Percentiles rank a stretch among this genome's conserved stretches.
phyloP scores from a whole-genome alignment of 2,329 filamentous ascomycete species.

The Fusarium secorum region DNA sequence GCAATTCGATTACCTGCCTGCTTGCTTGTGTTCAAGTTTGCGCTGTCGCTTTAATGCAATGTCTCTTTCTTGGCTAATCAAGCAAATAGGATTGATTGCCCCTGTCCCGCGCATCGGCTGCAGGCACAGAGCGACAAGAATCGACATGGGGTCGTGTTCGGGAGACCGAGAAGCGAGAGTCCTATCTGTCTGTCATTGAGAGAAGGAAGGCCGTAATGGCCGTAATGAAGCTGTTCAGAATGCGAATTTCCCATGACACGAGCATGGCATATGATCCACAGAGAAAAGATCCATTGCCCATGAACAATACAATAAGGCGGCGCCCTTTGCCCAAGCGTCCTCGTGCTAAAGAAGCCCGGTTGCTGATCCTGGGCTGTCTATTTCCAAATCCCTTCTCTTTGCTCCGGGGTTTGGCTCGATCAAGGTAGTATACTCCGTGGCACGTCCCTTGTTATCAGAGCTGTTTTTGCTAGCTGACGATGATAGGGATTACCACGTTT shows the following conservation, averaged over 20 bases:
- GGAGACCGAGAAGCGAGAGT: not conserved
- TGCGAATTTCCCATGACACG: constrained; percentile 19
- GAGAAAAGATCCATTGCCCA: not conserved
- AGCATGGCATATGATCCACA: constrained; percentile 14
- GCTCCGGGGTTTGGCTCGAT: constrained; percentile 21
- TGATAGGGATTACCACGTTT: constrained; percentile 22
- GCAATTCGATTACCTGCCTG: not conserved
- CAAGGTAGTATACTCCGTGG: constrained; percentile 16
- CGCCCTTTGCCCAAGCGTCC: not conserved
- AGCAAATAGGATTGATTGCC: constrained; percentile 4
- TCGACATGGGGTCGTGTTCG: constrained; percentile 20
- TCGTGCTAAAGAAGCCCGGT: constrained; percentile 3
- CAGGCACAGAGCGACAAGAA: not conserved
- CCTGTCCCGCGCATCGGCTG: constrained; percentile 16
- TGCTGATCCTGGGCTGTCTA: constrained; percentile 10
- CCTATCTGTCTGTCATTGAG: not conserved
- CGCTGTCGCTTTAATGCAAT: not conserved
- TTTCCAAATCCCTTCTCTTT: constrained; percentile 13
- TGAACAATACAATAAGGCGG: not conserved
- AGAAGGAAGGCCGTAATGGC: not conserved
- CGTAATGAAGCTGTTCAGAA: constrained; percentile 2
- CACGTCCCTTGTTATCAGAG: constrained; percentile 19
- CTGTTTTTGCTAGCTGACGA: constrained; percentile 2
- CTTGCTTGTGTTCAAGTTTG: not conserved
- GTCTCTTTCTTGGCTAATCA: constrained; percentile 4